These are phyloP conservation scores for Ramaria sp. DNA, from an alignment of 768 basidiomycete genomes.

Conservation along the genomic window DNA sequence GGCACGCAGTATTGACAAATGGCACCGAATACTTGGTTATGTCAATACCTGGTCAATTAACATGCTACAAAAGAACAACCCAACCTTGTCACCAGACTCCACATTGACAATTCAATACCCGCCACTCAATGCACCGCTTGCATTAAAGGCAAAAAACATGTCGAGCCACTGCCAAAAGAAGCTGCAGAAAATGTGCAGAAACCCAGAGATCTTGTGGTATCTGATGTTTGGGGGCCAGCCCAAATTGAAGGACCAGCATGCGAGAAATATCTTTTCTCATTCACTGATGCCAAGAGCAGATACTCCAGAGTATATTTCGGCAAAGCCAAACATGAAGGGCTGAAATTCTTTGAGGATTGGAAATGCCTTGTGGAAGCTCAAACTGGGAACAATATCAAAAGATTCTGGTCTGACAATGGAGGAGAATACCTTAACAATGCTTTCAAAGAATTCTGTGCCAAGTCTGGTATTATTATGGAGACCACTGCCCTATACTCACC, in stretches of 20 bases:
- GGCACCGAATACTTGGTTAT: too few species aligned
- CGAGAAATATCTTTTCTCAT: background rate
- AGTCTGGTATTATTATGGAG: slow-evolving; percentile 22
- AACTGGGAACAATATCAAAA: background rate
- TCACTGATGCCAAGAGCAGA: background rate
- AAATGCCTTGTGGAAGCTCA: background rate
- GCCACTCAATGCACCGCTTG: background rate
- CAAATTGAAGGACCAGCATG: background rate
- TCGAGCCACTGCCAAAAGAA: too few species aligned
- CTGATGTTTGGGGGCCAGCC: background rate
- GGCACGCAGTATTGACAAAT: too few species aligned
- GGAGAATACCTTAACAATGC: slow-evolving; percentile 12
- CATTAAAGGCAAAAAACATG: background rate
- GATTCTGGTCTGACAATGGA: background rate
- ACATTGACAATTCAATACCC: background rate
- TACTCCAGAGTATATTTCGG: background rate
- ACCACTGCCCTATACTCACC: slow-evolving; percentile 24
- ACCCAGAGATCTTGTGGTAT: background rate
- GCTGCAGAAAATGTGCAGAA: too few species aligned
- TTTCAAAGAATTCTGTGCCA: slow-evolving; percentile 15
- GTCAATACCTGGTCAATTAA: too few species aligned
- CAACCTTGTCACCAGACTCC: background rate
- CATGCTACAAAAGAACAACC: background rate
- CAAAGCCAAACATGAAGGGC: background rate
- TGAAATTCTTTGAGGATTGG: background rate